Evolutionary conservation across 371 early-diverging fungal genomes (phyloP), one percentile per base, ranked within the genome.

Genomic region (Rhizomucor miehei): DNA sequence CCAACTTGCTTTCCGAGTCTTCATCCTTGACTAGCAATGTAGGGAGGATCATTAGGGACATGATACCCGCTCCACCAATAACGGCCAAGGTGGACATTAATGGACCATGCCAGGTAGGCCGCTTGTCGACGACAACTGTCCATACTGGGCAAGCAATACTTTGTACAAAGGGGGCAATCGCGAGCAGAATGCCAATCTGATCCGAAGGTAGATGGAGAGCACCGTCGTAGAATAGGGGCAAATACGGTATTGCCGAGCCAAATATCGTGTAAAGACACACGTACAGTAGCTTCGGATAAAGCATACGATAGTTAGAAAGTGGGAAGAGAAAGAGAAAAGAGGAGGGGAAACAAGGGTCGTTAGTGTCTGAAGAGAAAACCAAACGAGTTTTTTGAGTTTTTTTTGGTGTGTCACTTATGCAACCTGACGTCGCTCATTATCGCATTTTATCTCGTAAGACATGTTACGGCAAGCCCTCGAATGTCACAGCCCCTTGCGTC

Each of bases 141-240:
- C 75, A 75, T 14, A 75, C 48, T 0, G 75, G 75, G 19, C 69
- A 75, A 0, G 75, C 57, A 8, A 75, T 14, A 29, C 49, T 62
- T 40, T 75, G 75, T 23, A 75, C 54, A 51, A 75, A 75, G 0
- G 69, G 69, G 10, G 75, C 65, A 29, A 69, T 69, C 13, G 75
- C 75, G 10, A 75, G 52, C 21, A 75, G 54, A 12, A 69, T 37
- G 41, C 75, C 75, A 41, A 75, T 71, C 47, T 75, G 69, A 17
- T 69, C 49, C 1, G 71, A 66, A 6, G 67, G 46, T 25, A 75
- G 52, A 40, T 63, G 60, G 29, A 75, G 40, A 14, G 44, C 60
- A 36, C 65, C 60, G 36, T 65, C 65, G 53, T 75, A 75, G 47
- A 65, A 75, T 19, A 75, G 14, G 4, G 75, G 54, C 0, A 75